These are phyloP conservation scores for Pseudogymnoascus sp. DNA, from an alignment of 2,329 filamentous ascomycete genomes.

Conservation along the genomic window DNA sequence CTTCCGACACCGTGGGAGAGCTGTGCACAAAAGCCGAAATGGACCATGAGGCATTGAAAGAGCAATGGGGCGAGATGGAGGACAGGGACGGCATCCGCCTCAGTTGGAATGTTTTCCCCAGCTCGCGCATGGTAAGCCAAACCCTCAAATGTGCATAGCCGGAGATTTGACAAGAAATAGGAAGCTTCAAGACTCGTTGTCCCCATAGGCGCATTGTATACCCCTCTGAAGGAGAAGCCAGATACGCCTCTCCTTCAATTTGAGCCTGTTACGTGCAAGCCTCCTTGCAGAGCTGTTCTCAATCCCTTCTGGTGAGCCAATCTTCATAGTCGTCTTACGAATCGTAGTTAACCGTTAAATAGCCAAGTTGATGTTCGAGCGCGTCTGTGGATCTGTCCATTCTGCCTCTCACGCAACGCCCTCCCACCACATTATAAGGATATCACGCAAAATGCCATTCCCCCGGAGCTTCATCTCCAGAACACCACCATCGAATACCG, in stretches of 20 bases:
- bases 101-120: constrained; percentile 98
- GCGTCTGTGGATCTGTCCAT: constrained; percentile 81
- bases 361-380: constrained; percentile 80
- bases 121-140: constrained; percentile 78
- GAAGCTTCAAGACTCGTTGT: constrained; percentile 93
- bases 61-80: constrained; percentile 94
- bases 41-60: constrained; percentile 90
- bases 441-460: constrained; percentile 74
- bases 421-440: constrained; percentile 84
- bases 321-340: constrained; percentile 16
- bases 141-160: constrained; percentile 2
- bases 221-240: constrained; percentile 87
- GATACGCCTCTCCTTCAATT: constrained; percentile 86
- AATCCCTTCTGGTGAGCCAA: constrained; percentile 84
- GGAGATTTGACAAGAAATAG: constrained; percentile 39
- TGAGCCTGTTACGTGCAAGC: constrained; percentile 94
- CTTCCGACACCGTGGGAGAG: constrained; percentile 4
- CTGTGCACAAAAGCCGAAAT: constrained; percentile 37
- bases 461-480: constrained; percentile 69
- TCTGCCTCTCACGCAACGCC: constrained; percentile 75
- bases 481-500: constrained; percentile 90
- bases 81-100: constrained; percentile 91
- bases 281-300: constrained; percentile 87
- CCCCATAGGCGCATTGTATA: constrained; percentile 92
- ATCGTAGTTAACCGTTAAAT: constrained; percentile 20